Base-by-base conservation (phyloP, 176 grass and related monocot genomes). In the Zizania latifolia region DNA sequence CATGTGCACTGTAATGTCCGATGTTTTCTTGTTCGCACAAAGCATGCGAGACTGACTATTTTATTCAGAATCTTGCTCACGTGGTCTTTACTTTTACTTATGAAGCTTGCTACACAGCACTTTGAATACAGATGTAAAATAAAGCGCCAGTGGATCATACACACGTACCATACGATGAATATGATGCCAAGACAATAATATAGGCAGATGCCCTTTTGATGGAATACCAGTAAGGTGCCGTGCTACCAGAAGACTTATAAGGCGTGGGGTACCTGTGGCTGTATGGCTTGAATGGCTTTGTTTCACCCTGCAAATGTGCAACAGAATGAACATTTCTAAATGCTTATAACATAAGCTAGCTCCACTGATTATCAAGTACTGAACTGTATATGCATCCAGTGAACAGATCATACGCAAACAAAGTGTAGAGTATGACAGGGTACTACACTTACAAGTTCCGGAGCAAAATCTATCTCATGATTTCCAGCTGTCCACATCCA, bases 401-500 rank as follows among this genome's bases (percentile, higher is more conserved):
- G 45, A 58, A 69, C n/a, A n/a, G 31, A 76, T 58, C 22, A 36
- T 41, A 44, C 19, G 38, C 0, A 14, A 76, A 88, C 21, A 31
- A n/a, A 78, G 68, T 56, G 48, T 17, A 39, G n/a, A n/a, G n/a
- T n/a, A n/a, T n/a, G n/a, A 22, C 51, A 15, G 31, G 41, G 14
- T 71, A 78, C 43, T 70, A 45, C 71, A 68, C 89, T 85, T 72
- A 97, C 94, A 81, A 97, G 77, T 45, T 93, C 75, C 28, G 94
- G 94, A 70, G 77, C 86, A 40, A 85, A 97, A 57, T 97, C 94
- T 50, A 97, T 84, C 70, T 97, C 94, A 58, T 97, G 94, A 54
- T 97, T 97, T 72, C 94, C 94, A 38, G 88, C 83, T 56, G 90
- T 91, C 94, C 94, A 97, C 76, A 97, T 97, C 94, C 94, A 97